Evolutionary conservation across 805 yeast species (phyloP), one percentile per base, ranked within the genome.

Genomic region (Metschnikowia anglica): DNA sequence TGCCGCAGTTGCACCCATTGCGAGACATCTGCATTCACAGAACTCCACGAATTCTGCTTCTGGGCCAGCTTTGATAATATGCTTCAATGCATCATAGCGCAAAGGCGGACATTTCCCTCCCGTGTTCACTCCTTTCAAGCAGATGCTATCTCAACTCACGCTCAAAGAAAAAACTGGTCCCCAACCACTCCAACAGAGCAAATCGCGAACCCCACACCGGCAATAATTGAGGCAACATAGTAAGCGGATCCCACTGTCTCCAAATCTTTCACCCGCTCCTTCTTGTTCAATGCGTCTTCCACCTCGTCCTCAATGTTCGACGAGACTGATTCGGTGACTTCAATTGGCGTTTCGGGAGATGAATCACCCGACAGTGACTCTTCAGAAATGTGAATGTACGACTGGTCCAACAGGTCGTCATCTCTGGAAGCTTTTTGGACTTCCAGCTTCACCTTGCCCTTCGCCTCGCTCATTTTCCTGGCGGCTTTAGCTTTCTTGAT

Each of bases 131-230:
- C 29, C 5, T 27, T 27, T 27, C 29, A 11, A 12, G 15, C 15
- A 6, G 6, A 9, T 9, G 5, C 13, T 11, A 6, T 27, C 29
- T 12, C 4, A 17, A 16, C 26, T 2, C 32, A 18, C 28, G 16
- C 26, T 41, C 37, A 51, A 37, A 53, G 40, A 27, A 49, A 47
- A 29, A 37, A 46, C 32, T 33, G 47, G 55, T 81, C 88, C 10
- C 88, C 88, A 43, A 76, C 55, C 41, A 78, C 68, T 11, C 88
- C 88, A 48, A 81, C 58, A 9, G 71, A 54, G 17, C 82, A 71
- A 39, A 81, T 59, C 4, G 72, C 56, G 40, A 79, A 74, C 0
- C 80, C 74, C 10, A 64, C 47, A 7, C 74, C 74, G 13, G 76
- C 57, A 25, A 80, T 52, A 12, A 60, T 62, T 7, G 74, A 62